Evolutionary conservation across 257 asterid species (phyloP), one percentile per base, ranked within the genome.

Genomic region (Penstemon newberryi): DNA sequence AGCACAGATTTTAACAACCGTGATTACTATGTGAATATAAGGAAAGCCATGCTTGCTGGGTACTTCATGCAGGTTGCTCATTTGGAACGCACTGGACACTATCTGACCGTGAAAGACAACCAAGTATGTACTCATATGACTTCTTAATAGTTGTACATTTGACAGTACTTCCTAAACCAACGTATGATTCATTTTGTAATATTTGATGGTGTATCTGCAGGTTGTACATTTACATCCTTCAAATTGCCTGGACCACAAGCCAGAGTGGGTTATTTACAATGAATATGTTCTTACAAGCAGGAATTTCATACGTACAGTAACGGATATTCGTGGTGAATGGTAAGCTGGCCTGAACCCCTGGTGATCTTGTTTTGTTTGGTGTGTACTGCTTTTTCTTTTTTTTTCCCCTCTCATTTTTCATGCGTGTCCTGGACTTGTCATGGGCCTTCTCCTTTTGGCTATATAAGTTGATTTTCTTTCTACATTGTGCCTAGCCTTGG

Each of bases 11-110:
- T 93, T 73, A 93, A 85, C 83, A 94, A 96, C 74, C 92, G 95
- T 8, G 97, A 94, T 72, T 94, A 94, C 91, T 90, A 94, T 74
- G 81, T 87, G 71, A 93, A 90, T 76, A 94, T 94, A 78, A 81
- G 99, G 71, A 90, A 90, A 81, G 99, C 99, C 36, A 94, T 94
- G 99, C 78, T 94, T n/a, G 99, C 99, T 81, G 99, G 97, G 60
- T 94, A 93, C 77, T 94, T 94, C 76, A 94, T 94, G 99, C 99
- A 94, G 87, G 99, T 94, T 73, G 97, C 99, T 46, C 99, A 93
- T 83, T 69, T 90, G 72, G 99, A 91, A 77, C 95, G 91, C 25
- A 80, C 91, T 6, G 96, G 96, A 10, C 96, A 91, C 77, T 94
- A 91, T 81, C 82, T 91, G 69, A 91, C 99, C 0, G 97, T 94